Evolutionary conservation across 2,329 filamentous ascomycete genomes (phyloP).

Genomic region (Verticillium klebahnii): DNA sequence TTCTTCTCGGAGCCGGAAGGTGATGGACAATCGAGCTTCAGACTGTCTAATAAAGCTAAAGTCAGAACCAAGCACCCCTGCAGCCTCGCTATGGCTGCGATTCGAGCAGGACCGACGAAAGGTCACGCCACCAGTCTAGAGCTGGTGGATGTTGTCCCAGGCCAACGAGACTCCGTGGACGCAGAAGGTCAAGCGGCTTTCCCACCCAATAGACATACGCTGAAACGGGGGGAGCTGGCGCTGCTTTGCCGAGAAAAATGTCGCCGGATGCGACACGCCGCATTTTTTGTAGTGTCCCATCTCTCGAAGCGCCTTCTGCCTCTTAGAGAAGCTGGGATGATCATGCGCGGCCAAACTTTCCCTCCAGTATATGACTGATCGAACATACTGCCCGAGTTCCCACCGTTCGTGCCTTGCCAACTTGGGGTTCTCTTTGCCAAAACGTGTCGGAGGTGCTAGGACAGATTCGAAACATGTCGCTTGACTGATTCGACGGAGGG

Average conservation of each 20-base stretch:
- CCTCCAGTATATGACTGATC: neutral
- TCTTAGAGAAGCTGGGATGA: neutral
- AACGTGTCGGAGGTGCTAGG: neutral
- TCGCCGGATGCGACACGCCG: neutral
- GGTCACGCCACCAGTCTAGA: neutral
- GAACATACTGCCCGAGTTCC: neutral
- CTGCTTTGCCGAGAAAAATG: neutral
- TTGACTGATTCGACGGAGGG: neutral
- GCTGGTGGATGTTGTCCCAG: neutral
- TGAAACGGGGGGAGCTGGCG: neutral
- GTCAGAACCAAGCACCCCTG: too few relatives aligned
- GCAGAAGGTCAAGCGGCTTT: neutral
- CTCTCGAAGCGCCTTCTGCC: neutral
- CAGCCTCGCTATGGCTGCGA: too few relatives aligned
- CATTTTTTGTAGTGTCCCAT: neutral
- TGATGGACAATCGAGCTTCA: too few relatives aligned
- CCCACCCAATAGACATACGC: neutral
- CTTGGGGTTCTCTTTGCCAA: neutral
- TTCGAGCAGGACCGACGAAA: too few relatives aligned
- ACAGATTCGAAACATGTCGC: neutral
- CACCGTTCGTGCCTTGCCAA: neutral
- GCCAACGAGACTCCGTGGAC: neutral
- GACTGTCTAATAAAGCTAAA: too few relatives aligned
- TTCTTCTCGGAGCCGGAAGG: too few relatives aligned
- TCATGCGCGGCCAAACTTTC: neutral